Base-by-base conservation (phyloP, 2,329 filamentous ascomycete species). In the Botrytis aclada region DNA sequence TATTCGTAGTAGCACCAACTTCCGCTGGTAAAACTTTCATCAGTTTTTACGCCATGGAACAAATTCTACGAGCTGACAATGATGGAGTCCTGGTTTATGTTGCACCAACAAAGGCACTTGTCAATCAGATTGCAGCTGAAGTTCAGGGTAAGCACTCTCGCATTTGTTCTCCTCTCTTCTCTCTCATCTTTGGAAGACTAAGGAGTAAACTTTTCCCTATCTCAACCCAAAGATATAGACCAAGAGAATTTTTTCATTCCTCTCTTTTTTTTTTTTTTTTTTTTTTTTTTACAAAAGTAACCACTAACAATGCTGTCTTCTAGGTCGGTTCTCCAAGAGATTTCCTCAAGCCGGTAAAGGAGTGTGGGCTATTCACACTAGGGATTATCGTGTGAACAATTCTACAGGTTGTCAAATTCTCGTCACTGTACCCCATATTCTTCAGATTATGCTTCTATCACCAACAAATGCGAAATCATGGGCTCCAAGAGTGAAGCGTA, bases 1-100 rank as follows among this genome's bases (percentile, higher is more conserved):
- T 93, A 0, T 90, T 95, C 73, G 91, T 94, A 0, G 89, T 95
- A 14, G 92, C 92, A 0, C 92, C 92, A 0, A 95, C 92, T 0
- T 93, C 90, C 37, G 90, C 93, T 0, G 93, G 93, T 75, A 95
- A 95, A 81, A 95, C 92, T 0, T 95, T 95, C 80, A 95, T 95
- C 73, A 92, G 89, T 0, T 95, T 95, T 81, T 94, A 95, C 77
- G 92, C 92, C 1, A 95, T 95, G 90, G 91, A 92, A 78, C 90
- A 93, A 78, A 84, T 94, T 1, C 83, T 95, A 16, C 85, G 91
- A 78, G 86, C 86, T 6, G 88, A 88, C 74, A 88, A 95, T 74
- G 88, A 93, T 66, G 89, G 88, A 4, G 86, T 95, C 4, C 82
- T 95, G 10, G 90, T 95, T 0, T 95, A 95, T 76, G 90, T 95